Evolutionary conservation across 176 grass and related monocot species (phyloP).

Genomic region (Paspalum notatum): DNA sequence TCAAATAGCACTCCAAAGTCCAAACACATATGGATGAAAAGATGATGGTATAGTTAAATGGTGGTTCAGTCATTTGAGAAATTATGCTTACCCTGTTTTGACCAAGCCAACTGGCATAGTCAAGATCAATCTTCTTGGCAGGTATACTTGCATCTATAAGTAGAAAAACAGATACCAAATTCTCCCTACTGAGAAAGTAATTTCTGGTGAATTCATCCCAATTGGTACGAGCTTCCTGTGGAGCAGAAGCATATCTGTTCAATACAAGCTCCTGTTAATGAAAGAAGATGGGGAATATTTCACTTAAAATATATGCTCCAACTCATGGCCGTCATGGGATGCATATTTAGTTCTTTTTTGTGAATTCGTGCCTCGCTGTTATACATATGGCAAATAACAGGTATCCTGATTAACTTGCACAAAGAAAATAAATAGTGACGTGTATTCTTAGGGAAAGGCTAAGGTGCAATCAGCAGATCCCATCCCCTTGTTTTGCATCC

Average conservation of each 20-base stretch:
- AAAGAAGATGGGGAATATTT: slow-evolving; percentile 30
- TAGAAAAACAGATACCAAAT: slow-evolving; percentile 87
- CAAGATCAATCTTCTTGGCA: slow-evolving; percentile 97
- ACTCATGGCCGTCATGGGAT: neutral
- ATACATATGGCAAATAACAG: neutral
- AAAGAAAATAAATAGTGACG: neutral
- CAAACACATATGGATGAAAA: slow-evolving; percentile 6
- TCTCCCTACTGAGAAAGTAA: slow-evolving; percentile 75
- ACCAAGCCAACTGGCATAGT: slow-evolving; percentile 98
- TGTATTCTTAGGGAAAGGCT: no score
- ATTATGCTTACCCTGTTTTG: slow-evolving; percentile 68
- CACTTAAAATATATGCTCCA: slow-evolving; percentile 2
- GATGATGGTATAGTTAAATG: neutral
- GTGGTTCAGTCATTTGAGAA: slow-evolving; percentile 24
- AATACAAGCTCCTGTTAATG: slow-evolving; percentile 30
- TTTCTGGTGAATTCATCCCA: slow-evolving; percentile 94
- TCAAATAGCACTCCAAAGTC: slow-evolving; percentile 15
- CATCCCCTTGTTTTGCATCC: no score
- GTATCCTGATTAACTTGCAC: neutral
- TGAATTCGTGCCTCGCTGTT: slow-evolving; percentile 1
- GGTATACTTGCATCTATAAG: slow-evolving; percentile 99
- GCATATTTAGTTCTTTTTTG: neutral
- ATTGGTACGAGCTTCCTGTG: slow-evolving; percentile 74
- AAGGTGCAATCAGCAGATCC: no score
- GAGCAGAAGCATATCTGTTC: slow-evolving; percentile 94